phyloP scores from a whole-genome alignment of 1,284 basidiomycete species.

The Cryptococcus amylolentus region DNA sequence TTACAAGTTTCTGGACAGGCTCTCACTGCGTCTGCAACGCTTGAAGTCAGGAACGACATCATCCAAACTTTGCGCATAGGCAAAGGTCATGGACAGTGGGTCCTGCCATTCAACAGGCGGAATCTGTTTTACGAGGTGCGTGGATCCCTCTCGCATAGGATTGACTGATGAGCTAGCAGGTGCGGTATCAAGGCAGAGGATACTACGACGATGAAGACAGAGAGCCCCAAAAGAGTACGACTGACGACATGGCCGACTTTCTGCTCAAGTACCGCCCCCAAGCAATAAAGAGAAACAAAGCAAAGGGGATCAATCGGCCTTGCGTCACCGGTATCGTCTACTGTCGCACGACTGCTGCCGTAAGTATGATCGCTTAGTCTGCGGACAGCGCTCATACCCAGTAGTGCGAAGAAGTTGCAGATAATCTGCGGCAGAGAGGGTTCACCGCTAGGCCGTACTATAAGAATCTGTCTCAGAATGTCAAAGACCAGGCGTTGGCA shows the following conservation, averaged over 20 bases:
- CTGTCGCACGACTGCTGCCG: slow-evolving; percentile 54
- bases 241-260: slow-evolving; percentile 62
- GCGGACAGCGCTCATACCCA: neutral
- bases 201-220: slow-evolving; percentile 5
- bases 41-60: slow-evolving; percentile 69
- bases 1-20: slow-evolving; percentile 47
- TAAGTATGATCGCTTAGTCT: slow-evolving; percentile 6
- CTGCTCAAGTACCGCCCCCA: slow-evolving; percentile 50
- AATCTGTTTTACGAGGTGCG: slow-evolving; percentile 76
- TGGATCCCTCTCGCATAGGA: neutral
- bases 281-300: slow-evolving; percentile 20
- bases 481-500: slow-evolving; percentile 59
- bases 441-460: slow-evolving; percentile 73
- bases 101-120: slow-evolving; percentile 72
- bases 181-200: slow-evolving; percentile 22
- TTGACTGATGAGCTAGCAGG: slow-evolving; percentile 7
- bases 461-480: slow-evolving; percentile 55
- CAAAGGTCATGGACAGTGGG: slow-evolving; percentile 58
- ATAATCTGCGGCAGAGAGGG: slow-evolving; percentile 62
- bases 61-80: slow-evolving; percentile 62
- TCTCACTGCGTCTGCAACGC: slow-evolving; percentile 49
- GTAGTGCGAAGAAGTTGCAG: slow-evolving; percentile 64
- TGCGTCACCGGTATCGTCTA: slow-evolving; percentile 76
- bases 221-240: slow-evolving; percentile 5
- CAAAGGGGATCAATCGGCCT: slow-evolving; percentile 21